Evolutionary conservation across 495 filamentous ascomycete genomes (phyloP), one percentile per base, ranked within the genome.

Genomic region (Aspergillus indologenus): DNA sequence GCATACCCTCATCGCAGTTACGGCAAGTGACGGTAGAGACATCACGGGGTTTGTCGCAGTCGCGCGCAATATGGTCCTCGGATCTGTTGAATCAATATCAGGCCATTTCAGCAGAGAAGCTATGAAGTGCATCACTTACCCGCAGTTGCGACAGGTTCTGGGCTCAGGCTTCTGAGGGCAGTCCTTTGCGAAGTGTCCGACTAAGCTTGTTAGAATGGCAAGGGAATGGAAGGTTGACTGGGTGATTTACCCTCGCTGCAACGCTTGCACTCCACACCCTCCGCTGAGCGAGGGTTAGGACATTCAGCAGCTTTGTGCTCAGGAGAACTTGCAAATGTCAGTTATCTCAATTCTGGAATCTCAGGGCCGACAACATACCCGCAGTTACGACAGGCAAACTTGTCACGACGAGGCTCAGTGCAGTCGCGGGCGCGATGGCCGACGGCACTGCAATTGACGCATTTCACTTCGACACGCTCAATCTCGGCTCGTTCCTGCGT

Each of bases 111-210:
- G 18, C 24, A 6, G 9, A 15, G 18, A 7, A 34, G n/a, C 18
- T 49, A 19, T 0, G 21, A 21, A 50, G 20, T 17, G 20, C 9
- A 15, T 1, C 6, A 69, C 73, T 70, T 70, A 81, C 78, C 80
- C 83, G 66, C 86, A 89, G 69, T 89, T 89, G 56, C 78, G 86
- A 64, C 87, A 90, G 44, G 74, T 79, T 21, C 74, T 72, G 48
- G 79, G 71, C 21, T 75, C 75, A 44, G 73, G 68, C 19, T 67
- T 75, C 61, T 84, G 77, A 29, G 90, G 90, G 65, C 93, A 97
- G 61, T 96, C 91, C 57, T 83, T 83, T 3, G 88, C 83, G 71
- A 92, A 94, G 62, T 96, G 93, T 5, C 92, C 92, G 54, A 81
- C 87, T 91, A 23, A 29, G 15, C 8, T 31, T 46, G n/a, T n/a